Evolutionary conservation across 2,329 filamentous ascomycete genomes (phyloP).

Genomic region (Karstenula rhodostoma): DNA sequence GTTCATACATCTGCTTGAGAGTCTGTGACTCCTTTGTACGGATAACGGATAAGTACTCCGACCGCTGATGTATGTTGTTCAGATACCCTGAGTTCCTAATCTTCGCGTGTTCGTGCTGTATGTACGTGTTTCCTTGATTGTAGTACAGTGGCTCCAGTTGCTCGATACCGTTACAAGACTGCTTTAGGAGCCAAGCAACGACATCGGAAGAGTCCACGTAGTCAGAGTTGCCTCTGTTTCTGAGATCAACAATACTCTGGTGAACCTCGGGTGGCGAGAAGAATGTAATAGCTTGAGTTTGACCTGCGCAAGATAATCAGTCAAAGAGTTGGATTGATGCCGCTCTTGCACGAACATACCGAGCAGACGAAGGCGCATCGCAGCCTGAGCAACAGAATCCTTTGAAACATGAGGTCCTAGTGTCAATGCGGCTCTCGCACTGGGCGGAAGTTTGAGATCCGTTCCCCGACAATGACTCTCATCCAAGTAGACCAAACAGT

Average conservation of each 20-base stretch:
- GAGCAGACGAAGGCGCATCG: conserved; percentile 71
- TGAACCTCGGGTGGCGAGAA: conserved; percentile 68
- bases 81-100: conserved; percentile 55
- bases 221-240: not conserved
- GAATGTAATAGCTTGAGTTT: conserved; percentile 63
- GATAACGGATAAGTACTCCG: conserved; percentile 55
- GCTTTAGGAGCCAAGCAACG: conserved; percentile 69
- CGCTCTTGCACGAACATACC: conserved; percentile 22
- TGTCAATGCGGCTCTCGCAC: conserved; percentile 62
- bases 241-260: conserved; percentile 62
- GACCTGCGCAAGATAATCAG: conserved; percentile 24
- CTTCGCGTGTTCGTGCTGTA: conserved; percentile 61
- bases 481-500: conserved; percentile 67
- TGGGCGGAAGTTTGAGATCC: conserved; percentile 63
- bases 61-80: conserved; percentile 40
- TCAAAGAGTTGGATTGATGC: not conserved
- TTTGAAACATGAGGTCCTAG: conserved; percentile 66
- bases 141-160: conserved; percentile 66
- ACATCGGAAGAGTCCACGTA: conserved; percentile 61
- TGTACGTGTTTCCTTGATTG: conserved; percentile 69
- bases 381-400: conserved; percentile 70
- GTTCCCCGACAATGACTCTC: conserved; percentile 69
- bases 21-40: conserved; percentile 65
- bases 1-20: conserved; percentile 65
- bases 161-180: conserved; percentile 68